These are phyloP conservation scores for Rhizophlyctis rosea DNA, from an alignment of 192 early-diverging fungal genomes.

Conservation along the genomic window DNA sequence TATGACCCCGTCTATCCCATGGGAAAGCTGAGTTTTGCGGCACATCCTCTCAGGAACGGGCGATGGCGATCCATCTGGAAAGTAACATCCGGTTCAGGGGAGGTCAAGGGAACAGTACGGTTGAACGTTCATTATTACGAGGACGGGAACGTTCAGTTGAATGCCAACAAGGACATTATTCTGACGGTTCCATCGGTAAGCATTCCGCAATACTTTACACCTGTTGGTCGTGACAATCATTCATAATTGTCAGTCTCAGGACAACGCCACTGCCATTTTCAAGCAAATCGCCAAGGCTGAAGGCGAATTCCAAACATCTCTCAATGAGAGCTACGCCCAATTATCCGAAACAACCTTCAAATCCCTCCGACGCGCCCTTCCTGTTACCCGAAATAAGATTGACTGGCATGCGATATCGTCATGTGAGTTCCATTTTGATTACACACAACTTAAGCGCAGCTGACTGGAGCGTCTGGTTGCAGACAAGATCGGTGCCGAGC, in stretches of 20 bases:
- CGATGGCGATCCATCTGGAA: conserved; percentile 87
- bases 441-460: neutral
- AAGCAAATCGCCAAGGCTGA: conserved; percentile 71
- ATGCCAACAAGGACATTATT: conserved; percentile 68
- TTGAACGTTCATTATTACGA: conserved; percentile 98
- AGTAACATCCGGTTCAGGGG: conserved; percentile 50
- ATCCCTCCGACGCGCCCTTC: conserved; percentile 81
- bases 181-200: conserved; percentile 9
- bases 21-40: neutral
- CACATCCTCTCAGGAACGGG: conserved; percentile 66
- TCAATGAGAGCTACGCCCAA: conserved; percentile 80
- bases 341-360: conserved; percentile 88
- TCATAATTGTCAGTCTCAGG: conserved; percentile 13
- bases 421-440: conserved; percentile 44
- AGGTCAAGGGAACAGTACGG: conserved; percentile 68
- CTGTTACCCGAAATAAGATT: conserved; percentile 86
- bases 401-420: conserved; percentile 86
- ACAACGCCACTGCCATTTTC: conserved; percentile 43
- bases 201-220: conserved; percentile 3
- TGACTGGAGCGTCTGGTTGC: neutral
- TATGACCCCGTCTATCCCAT: neutral
- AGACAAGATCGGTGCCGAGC: conserved; percentile 51
- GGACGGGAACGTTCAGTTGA: conserved; percentile 97
- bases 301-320: conserved; percentile 74
- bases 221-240: too few relatives aligned